A percentile compares a stretch with the other conserved stretches of the same genome.
These are phyloP conservation scores for Pseudogymnoascus sp. DNA, from an alignment of 2,329 filamentous ascomycete genomes.

Conservation along the genomic window DNA sequence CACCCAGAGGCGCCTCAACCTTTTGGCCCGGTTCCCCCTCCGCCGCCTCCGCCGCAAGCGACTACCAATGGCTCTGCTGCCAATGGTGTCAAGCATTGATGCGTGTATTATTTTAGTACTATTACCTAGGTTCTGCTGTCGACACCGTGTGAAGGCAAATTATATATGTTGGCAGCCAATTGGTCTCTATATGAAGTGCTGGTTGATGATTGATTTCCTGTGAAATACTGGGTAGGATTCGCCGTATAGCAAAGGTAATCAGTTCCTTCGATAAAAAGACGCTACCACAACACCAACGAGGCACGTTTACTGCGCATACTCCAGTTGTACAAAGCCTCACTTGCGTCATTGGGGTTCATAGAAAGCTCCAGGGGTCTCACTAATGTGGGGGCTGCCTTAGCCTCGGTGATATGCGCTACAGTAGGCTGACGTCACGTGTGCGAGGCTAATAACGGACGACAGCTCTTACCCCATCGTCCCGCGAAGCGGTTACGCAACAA, in stretches of 20 bases:
- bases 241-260: background rate
- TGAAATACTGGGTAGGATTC: background rate
- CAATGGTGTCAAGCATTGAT: slow-evolving; percentile 26
- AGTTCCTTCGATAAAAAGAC: background rate
- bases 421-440: slow-evolving; percentile 4
- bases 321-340: background rate
- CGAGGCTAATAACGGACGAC: background rate
- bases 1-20: slow-evolving; percentile 26
- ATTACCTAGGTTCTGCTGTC: slow-evolving; percentile 3
- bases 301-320: background rate
- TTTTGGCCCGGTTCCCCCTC: slow-evolving; percentile 28
- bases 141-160: slow-evolving; percentile 4
- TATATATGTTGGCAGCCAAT: slow-evolving; percentile 5
- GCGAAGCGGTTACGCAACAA: slow-evolving; percentile 2
- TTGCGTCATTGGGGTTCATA: slow-evolving; percentile 9
- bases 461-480: background rate
- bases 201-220: background rate
- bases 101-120: slow-evolving; percentile 10
- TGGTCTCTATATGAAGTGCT: background rate
- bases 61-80: slow-evolving; percentile 20
- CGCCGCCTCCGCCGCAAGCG: slow-evolving; percentile 19
- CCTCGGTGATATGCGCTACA: background rate
- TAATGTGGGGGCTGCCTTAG: background rate
- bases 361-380: background rate
- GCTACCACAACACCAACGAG: background rate